Evolutionary conservation across 768 basidiomycete species (phyloP), one percentile per base, ranked within the genome.

Genomic region (Rhizopogon vesiculosus): DNA sequence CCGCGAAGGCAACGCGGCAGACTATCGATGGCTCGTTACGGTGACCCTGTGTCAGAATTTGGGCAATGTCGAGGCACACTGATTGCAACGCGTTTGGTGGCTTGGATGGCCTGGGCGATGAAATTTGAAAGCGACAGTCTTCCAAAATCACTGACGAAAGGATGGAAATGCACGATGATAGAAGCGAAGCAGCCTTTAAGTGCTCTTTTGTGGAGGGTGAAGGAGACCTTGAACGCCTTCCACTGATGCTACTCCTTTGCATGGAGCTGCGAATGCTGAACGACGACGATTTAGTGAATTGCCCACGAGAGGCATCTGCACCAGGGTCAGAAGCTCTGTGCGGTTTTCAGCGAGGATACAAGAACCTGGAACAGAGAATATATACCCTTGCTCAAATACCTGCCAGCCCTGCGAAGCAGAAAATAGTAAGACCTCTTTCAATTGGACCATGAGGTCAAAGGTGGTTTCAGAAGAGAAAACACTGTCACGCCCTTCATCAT

Each of bases 71-170:
- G 33, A 94, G 70, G 4, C 78, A 79, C 29, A 87, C 67, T 1
- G 83, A 78, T 62, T 93, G 91, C n/a, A 94, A 70, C 3, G 89
- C 76, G 63, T 90, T 83, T 3, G 90, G 87, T 13, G 91, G 91
- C 29, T 82, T 77, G 0, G 75, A 75, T 3, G 85, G 88, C 4
- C 86, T 78, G 15, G 86, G 84, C 8, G 71, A 75, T 10, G 77
- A 68, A 2, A 81, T 76, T 57, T 79, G 78, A 68, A 82, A 89
- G 2, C 89, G 82, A 63, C 88, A 88, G 63, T 93, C 91, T 55
- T 87, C 85, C 5, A 74, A 69, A 16, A 91, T 74, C 19, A 93
- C 72, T 1, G 84, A 89, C n/a, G 76, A 76, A 35, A 87, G 76
- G 38, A 83, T 69, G 28, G 76, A 78, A 12, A 87, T 78, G 65